Percentiles rank a stretch among this genome's conserved stretches.
These are phyloP conservation scores for Apiotrichum mycotoxinovorans DNA, from an alignment of 1,284 basidiomycete species.

Conservation along the genomic window DNA sequence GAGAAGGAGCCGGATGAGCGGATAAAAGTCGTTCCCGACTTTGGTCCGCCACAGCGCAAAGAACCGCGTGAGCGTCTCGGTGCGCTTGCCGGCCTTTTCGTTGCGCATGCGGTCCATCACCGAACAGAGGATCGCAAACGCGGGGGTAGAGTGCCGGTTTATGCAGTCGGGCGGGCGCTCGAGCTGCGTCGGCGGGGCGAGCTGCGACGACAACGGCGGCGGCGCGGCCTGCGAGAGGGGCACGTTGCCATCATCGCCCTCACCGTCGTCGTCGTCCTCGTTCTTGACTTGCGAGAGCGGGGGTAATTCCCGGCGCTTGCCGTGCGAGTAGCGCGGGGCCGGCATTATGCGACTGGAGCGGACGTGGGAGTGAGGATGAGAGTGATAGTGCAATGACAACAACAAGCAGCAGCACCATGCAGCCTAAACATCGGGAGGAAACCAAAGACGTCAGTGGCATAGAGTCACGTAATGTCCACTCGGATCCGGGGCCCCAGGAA, in stretches of 20 bases:
- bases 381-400: no score
- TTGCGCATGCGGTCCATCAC: slow-evolving; percentile 47
- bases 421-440: no score
- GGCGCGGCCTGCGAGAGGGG: background rate
- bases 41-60: slow-evolving; percentile 48
- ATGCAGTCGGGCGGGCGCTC: slow-evolving; percentile 47
- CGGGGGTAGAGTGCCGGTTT: slow-evolving; percentile 45
- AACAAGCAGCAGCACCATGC: no score
- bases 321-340: no score
- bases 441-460: no score
- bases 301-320: no score
- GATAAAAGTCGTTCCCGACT: slow-evolving; percentile 54
- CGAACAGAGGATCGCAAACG: slow-evolving; percentile 45
- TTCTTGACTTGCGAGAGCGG: background rate
- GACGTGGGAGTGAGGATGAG: no score
- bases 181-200: slow-evolving; percentile 28
- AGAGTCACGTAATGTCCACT: no score
- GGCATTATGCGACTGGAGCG: no score
- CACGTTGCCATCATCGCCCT: background rate
- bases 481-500: no score
- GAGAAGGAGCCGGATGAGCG: slow-evolving; percentile 51
- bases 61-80: slow-evolving; percentile 40
- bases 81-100: slow-evolving; percentile 40
- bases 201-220: slow-evolving; percentile 5
- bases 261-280: background rate